Base-by-base conservation (phyloP, 192 early-diverging fungal species). In the Backusella circina region DNA sequence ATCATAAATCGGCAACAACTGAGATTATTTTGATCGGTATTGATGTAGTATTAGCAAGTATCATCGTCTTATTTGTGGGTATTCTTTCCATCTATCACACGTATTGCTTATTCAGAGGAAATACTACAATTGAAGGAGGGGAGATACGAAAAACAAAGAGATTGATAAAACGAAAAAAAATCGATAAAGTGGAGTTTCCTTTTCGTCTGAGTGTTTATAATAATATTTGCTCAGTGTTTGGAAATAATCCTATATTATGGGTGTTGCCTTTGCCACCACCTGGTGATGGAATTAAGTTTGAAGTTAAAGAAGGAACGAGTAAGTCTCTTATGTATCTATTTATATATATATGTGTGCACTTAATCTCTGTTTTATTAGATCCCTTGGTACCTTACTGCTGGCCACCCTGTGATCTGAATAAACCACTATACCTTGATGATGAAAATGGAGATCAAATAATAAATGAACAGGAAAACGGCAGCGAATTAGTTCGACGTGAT, bases 161-260 rank as follows among this genome's bases (percentile, higher is more conserved):
- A 8, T 81, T 95, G 67, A 83, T 91, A 38, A 81, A 82, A 35
- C 75, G 77, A 28, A 83, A 83, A 12, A 88, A 85, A 51, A 86
- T 94, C 32, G 70, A 75, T 67, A 37, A 86, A 81, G 68, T 82
- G 10, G 76, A 84, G 30, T 95, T 90, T 79, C 95, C 96, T 2
- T 98, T 95, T 80, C 90, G 96, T 79, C 72, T 96, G 21, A 94
- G 95, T 7, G 57, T 82, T 13, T 71, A 89, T 78, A 75, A 77
- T 26, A 98, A 98, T 73, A 81, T 96, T 35, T 83, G 86, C 65
- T 74, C 83, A 15, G 89, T 96, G 21, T 88, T 98, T 57, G 95
- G 93, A 18, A 66, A 76, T 8, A 82, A 74, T 69, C 65, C 82
- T 5, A 71, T 88, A 75, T 77, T 92, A 21, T 98, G 95, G 97